Evolutionary conservation across 2,329 filamentous ascomycete genomes (phyloP), one percentile per base, ranked within the genome.

Genomic region (Claviceps lovelessii): DNA sequence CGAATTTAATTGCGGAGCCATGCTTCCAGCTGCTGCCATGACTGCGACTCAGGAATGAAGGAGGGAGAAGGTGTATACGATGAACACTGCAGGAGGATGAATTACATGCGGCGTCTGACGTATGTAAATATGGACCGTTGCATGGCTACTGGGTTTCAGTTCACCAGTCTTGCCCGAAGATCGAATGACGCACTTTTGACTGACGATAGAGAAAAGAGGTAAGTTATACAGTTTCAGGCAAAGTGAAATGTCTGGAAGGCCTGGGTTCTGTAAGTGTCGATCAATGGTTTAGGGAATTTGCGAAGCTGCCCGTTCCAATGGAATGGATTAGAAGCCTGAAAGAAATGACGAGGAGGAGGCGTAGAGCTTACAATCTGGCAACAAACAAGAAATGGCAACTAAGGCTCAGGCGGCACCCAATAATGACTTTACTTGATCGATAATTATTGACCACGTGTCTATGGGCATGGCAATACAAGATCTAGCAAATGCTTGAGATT

Each of bases 1-100:
- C 62, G 84, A 81, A 68, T 85, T 88, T 73, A 86, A 71, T 61
- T 74, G 66, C 29, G 68, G 63, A 29, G 65, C 73, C 45, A 58
- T 49, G 31, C 41, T 56, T 41, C 31, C 46, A 6, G 48, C 33
- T 13, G 57, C 46, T 35, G 50, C 53, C 52, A 54, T 58, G 42
- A 19, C 47, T 46, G 23, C 41, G 39, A 4, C 23, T 5, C 29
- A 17, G 51, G 13, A 50, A 29, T 42, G 10, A 31, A 31, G 9
- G 33, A 15, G 13, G 10, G 15, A 19, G 47, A 23, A 23, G n/a
- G 17, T 9, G 23, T 37, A 15, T 39, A 5, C 11, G 33, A 15
- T 37, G 9, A 15, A 49, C 13, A 19, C 3, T 15, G 33, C 23
- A 39, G 33, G 33, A 23, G n/a, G 33, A 49, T 28, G 28, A 19